phyloP scores from a whole-genome alignment of 2,329 filamentous ascomycete genomes.

The Ceratocystis albifundus region DNA sequence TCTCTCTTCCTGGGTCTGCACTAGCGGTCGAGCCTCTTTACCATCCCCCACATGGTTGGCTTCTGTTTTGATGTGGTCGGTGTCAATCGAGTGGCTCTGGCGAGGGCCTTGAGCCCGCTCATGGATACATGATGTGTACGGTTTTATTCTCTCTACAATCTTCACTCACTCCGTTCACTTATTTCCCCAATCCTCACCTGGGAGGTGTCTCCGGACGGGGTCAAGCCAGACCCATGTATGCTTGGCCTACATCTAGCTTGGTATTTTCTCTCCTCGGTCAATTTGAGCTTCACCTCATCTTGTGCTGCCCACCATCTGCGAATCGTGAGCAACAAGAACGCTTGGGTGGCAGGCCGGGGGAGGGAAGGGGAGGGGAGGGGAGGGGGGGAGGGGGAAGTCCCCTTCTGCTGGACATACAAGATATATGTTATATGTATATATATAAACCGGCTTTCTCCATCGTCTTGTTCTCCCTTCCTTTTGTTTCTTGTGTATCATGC shows the following conservation, averaged over 20 bases:
- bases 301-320: background rate
- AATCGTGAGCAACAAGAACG: background rate
- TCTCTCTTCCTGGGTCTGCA: no score
- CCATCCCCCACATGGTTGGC: background rate
- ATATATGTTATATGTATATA: background rate
- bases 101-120: background rate
- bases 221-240: background rate
- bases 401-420: background rate
- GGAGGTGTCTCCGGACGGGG: background rate
- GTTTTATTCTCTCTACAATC: no score
- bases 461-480: background rate
- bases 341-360: background rate
- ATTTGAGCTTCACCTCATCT: background rate
- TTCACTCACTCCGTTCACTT: no score
- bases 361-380: background rate
- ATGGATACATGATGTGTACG: no score
- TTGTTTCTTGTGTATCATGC: background rate
- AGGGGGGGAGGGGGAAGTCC: no score
- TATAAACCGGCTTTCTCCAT: background rate
- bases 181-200: background rate
- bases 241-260: background rate
- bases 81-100: background rate
- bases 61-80: background rate
- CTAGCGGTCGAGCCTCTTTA: background rate
- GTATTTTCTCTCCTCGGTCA: background rate